Percentiles rank a stretch among this genome's conserved stretches.
phyloP scores from a whole-genome alignment of 164 flowering plant genomes.

The Nymphaea thermarum region DNA sequence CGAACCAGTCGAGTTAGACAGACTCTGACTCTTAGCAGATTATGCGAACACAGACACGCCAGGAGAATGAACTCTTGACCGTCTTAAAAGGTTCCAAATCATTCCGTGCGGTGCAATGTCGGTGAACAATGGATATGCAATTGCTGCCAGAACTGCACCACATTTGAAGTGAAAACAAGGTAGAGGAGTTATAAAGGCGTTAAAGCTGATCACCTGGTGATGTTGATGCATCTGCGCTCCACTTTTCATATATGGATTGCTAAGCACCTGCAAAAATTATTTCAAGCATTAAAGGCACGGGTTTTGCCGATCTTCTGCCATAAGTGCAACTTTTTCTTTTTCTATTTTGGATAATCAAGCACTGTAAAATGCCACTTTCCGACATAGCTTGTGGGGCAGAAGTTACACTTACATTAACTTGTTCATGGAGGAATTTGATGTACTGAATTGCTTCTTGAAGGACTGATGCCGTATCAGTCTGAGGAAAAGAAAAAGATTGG shows the following conservation, averaged over 20 bases:
- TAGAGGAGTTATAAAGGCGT: background rate
- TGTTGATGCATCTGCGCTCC: constrained; percentile 21
- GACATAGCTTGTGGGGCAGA: no score
- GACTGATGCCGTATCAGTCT: constrained; percentile 58
- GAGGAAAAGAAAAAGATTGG: constrained; percentile 2
- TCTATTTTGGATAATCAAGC: no score
- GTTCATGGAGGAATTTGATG: constrained; percentile 78
- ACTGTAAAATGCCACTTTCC: no score
- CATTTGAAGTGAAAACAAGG: no score
- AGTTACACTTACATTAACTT: constrained; percentile 39
- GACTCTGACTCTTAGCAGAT: background rate
- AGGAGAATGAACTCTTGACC: no score
- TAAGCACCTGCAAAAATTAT: constrained; percentile 30
- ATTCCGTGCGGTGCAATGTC: no score
- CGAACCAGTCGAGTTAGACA: no score
- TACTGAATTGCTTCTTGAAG: constrained; percentile 74
- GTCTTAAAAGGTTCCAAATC: no score
- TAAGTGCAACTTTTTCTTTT: no score
- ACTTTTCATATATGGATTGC: constrained; percentile 67
- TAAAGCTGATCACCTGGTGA: background rate
- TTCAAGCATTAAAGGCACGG: constrained; percentile 2
- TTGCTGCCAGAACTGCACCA: background rate
- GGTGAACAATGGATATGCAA: no score
- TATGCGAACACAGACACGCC: background rate
- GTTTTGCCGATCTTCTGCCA: background rate